These are phyloP conservation scores for Claviceps cyperi DNA, from an alignment of 2,329 filamentous ascomycete genomes.

Conservation along the genomic window DNA sequence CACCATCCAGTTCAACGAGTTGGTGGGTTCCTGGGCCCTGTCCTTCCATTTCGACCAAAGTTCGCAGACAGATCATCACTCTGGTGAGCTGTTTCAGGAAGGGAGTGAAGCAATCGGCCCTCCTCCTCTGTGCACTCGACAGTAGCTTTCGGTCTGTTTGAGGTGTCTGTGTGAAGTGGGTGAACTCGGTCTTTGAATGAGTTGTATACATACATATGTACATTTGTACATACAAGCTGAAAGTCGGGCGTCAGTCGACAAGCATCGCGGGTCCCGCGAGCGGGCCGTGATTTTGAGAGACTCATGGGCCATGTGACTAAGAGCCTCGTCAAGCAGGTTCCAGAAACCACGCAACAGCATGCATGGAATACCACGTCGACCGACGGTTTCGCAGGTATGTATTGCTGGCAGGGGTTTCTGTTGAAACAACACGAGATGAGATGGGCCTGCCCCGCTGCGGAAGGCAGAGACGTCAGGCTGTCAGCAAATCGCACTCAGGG, in stretches of 20 bases:
- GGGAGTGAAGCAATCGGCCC: too few species aligned
- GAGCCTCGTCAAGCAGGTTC: not conserved
- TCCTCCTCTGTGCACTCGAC: too few species aligned
- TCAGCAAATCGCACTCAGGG: slow-evolving; percentile 1
- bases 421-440: not conserved
- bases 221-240: not conserved
- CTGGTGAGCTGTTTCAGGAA: too few species aligned
- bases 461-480: not conserved
- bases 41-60: too few species aligned
- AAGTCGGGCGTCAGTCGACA: not conserved
- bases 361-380: not conserved
- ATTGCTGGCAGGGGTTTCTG: not conserved
- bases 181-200: not conserved
- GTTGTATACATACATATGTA: not conserved
- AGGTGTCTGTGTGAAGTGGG: too few species aligned
- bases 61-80: too few species aligned
- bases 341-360: not conserved
- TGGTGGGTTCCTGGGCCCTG: too few species aligned
- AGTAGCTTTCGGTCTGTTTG: too few species aligned
- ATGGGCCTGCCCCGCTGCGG: not conserved
- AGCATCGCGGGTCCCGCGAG: not conserved
- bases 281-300: too few species aligned
- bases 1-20: too few species aligned
- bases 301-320: not conserved
- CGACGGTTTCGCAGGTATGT: not conserved